Evolutionary conservation across 441 rosid genomes (phyloP), one percentile per base, ranked within the genome.

Genomic region (Daphne laureola): DNA sequence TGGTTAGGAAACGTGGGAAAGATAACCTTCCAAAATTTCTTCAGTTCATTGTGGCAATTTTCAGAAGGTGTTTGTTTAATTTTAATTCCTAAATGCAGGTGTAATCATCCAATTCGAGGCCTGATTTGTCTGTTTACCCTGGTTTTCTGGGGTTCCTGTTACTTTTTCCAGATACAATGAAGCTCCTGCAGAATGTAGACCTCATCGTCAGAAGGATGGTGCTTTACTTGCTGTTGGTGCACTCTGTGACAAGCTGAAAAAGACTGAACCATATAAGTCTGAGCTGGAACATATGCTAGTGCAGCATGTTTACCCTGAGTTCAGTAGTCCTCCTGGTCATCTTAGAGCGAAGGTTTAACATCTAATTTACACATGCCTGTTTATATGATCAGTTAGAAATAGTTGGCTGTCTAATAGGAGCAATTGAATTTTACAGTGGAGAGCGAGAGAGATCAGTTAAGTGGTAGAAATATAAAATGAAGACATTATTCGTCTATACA

Each of bases 241-340:
- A 40, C 94, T 90, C 49, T 90, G 91, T 73, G 97, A 90, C 71
- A 87, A 87, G 64, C 72, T 90, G 67, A 87, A 84, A 78, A 94
- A 84, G 72, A 81, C 76, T 63, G 97, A 90, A 64, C 97, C 96
- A 3, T 90, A 90, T 76, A 87, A 84, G 73, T 72, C 87, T 61
- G 91, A 87, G 69, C 72, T 90, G 65, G 97, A 90, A 78, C 79
- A 67, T 44, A 87, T 90, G 96, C 69, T 90, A 67, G 88, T 90
- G 72, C 97, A 87, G 63, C 97, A 90, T 68, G 97, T 87, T 60
- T 87, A 87, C 70, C 96, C 96, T 51, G 97, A 90, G 74, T 90
- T 90, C 67, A 73, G 66, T 54, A 84, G 96, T 56, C 96, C 86
- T 31, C 82, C 73, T 70, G 97, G 97, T 65, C 96, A 90, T 70